Evolutionary conservation across 176 grass and related monocot species (phyloP), one percentile per base, ranked within the genome.

Genomic region (Puccinellia tenuiflora): DNA sequence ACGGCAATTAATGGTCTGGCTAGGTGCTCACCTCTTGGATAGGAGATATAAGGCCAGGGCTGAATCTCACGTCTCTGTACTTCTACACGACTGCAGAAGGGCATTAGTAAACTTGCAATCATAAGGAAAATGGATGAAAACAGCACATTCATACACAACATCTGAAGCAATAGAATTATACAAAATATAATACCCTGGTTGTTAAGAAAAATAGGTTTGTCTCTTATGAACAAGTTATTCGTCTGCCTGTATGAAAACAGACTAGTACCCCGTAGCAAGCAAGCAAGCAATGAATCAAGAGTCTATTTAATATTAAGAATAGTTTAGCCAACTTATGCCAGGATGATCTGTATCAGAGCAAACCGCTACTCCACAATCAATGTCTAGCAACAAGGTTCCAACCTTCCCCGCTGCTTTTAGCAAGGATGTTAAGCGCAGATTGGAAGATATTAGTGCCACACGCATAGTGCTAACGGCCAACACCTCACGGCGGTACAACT

Each of bases 1-100:
- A 47, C 1, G 17, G 70, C 28, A 34, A 48, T 5, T 48, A 48
- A 48, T 48, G 26, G 4, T 54, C 51, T 59, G 24, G 51, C 52
- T 55, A 5, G 45, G 14, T 60, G 67, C 80, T 73, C 80, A 83
- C 80, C 80, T 30, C 29, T 50, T 81, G 15, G 7, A 57, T 56
- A 34, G 16, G 7, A 57, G 22, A 55, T 29, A 71, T 51, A 56
- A 17, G 62, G 62, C 30, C 31, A 34, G 7, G 62, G 16, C 62
- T 65, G 62, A 16, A 38, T 34, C 9, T 48, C 46, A 48, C 29
- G 20, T 6, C 21, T 14, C 13, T 50, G 0, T 31, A 9, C 75
- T n/a, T 75, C 56, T 37, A 21, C 7, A 63, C 13, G 2, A 31
- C 59, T 62, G 59, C 46, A 48, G 2, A 22, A 65, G 17, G 28